phyloP scores from a whole-genome alignment of 139 green algal species.

The Chlorella sp. region DNA sequence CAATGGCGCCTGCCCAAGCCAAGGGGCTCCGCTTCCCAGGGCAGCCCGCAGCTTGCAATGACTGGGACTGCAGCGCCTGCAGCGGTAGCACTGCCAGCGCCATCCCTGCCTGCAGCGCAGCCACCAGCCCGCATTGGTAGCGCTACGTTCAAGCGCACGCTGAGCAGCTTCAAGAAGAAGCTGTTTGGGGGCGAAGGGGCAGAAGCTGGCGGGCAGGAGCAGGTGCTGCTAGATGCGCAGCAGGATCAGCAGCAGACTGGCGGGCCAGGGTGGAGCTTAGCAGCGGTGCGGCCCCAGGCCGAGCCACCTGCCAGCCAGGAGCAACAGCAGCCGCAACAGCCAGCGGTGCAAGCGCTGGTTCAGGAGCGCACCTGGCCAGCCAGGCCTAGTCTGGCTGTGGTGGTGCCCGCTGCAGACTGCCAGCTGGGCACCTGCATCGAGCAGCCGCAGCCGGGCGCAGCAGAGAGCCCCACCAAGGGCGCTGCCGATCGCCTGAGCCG shows the following conservation, averaged over 20 bases:
- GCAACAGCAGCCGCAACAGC: neutral
- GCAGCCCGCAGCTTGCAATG: neutral
- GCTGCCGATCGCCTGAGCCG: neutral
- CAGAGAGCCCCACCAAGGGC: neutral
- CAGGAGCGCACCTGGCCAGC: neutral
- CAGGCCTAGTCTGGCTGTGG: neutral
- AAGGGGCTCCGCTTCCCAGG: neutral
- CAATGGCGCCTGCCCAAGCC: slow-evolving; percentile 11
- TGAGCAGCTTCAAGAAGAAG: slow-evolving; percentile 26
- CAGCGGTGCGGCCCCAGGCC: neutral
- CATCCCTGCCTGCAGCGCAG: no score
- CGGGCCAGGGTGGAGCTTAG: neutral
- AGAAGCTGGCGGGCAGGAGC: neutral
- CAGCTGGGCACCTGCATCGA: neutral
- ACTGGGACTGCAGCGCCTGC: neutral
- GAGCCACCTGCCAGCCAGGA: neutral
- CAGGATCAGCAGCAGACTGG: neutral
- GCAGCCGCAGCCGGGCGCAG: neutral
- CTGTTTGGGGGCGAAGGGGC: slow-evolving; percentile 14
- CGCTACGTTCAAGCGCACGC: neutral
- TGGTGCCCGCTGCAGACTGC: neutral
- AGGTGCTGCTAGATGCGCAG: neutral
- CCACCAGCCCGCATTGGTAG: neutral
- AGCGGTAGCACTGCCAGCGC: neutral
- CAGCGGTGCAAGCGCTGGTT: neutral